Percentiles rank a stretch among this genome's conserved stretches.
Conservation (phyloP, 139 green algal species). For the Tetradesmus lagerheimii region DNA sequence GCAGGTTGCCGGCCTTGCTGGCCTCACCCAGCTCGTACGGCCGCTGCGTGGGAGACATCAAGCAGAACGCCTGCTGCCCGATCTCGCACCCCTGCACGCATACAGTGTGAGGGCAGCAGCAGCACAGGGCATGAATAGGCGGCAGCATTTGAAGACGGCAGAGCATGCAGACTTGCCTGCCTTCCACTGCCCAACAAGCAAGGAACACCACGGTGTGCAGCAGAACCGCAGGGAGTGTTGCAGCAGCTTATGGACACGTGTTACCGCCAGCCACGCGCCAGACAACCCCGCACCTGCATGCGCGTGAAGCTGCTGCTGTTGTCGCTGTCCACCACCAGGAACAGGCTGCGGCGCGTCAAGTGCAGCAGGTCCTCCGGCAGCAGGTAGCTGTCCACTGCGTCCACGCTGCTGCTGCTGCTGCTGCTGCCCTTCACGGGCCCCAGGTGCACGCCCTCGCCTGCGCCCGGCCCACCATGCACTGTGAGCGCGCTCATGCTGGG, state of each 20-base stretch:
- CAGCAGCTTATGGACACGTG: not conserved
- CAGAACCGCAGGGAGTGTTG: too few relatives aligned
- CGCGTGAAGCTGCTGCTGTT: constrained; percentile 41
- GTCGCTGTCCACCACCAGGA: constrained; percentile 76
- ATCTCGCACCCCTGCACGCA: constrained; percentile 38
- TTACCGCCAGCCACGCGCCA: not conserved
- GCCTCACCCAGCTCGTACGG: constrained; percentile 39
- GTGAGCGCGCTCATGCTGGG: constrained; percentile 41
- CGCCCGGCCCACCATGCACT: not conserved
- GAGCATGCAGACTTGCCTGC: too few relatives aligned
- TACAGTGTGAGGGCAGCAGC: constrained; percentile 11
- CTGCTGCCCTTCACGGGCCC: constrained; percentile 26
- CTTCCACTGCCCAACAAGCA: too few relatives aligned
- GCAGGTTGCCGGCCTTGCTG: constrained; percentile 48
- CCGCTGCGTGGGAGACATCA: constrained; percentile 45
- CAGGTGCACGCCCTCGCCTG: constrained; percentile 15
- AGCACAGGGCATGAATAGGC: not conserved
- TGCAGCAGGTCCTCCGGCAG: constrained; percentile 68
- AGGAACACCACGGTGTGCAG: too few relatives aligned
- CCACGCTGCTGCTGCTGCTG: not conserved
- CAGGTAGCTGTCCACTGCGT: constrained; percentile 50
- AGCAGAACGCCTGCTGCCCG: constrained; percentile 50
- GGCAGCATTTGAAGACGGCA: too few relatives aligned
- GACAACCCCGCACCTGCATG: constrained; percentile 40
- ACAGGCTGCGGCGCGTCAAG: constrained; percentile 63